phyloP scores from a whole-genome alignment of 768 basidiomycete genomes.

The Galerina marginata region DNA sequence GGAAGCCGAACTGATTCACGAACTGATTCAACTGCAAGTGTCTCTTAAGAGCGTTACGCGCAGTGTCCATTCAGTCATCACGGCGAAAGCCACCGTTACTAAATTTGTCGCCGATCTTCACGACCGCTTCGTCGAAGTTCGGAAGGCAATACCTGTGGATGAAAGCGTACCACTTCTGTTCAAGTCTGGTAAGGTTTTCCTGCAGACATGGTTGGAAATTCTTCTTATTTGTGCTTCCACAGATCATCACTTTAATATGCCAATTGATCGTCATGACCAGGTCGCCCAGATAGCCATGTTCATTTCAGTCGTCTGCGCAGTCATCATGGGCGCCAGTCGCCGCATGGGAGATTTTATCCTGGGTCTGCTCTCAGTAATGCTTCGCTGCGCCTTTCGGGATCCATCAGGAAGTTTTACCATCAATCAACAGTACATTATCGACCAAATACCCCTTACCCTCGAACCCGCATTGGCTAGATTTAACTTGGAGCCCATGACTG shows the following conservation, averaged over 20 bases:
- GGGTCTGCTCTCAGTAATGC: not conserved
- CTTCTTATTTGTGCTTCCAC: not conserved
- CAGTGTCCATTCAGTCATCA: not conserved
- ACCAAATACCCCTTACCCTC: constrained; percentile 8
- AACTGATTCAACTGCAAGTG: not conserved
- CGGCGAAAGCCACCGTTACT: not conserved
- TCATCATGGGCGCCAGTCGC: constrained; percentile 13
- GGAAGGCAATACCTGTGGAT: not conserved
- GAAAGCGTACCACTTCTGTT: not conserved
- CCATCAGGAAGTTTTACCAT: not conserved
- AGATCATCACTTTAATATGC: constrained; percentile 7
- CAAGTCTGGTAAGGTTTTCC: not conserved
- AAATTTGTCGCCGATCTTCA: not conserved
- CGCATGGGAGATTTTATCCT: constrained; percentile 8
- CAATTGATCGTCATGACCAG: not conserved
- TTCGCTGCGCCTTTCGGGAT: not conserved
- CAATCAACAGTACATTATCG: not conserved
- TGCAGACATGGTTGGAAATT: not conserved
- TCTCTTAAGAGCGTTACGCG: not conserved
- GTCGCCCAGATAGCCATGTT: constrained; percentile 13
- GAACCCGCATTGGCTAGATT: constrained; percentile 13
- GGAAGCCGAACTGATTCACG: too few species aligned
- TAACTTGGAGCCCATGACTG: constrained; percentile 19
- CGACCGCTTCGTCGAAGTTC: not conserved
- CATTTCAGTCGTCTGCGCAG: constrained; percentile 8